Conservation (phyloP, 306 rosid species). For the Vigna radiata region DNA sequence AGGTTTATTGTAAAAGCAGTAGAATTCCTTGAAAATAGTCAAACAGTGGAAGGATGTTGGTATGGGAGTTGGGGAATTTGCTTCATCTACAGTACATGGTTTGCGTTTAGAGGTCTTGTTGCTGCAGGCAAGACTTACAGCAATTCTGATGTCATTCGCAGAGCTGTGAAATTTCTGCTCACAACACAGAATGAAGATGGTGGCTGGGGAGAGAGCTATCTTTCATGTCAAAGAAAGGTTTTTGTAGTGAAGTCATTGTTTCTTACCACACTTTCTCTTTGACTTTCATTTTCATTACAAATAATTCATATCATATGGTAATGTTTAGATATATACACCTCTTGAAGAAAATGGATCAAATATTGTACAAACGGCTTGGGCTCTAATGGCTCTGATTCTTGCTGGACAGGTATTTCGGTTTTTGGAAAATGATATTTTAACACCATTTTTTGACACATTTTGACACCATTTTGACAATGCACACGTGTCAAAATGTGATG, state of each 20-base stretch:
- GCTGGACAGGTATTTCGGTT: slow-evolving; percentile 5
- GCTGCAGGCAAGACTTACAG: slow-evolving; percentile 57
- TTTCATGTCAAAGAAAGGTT: slow-evolving; percentile 54
- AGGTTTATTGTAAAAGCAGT: slow-evolving; percentile 40
- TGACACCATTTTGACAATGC: no score
- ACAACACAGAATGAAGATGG: slow-evolving; percentile 52
- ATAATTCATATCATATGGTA: no score
- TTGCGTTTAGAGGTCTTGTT: slow-evolving; percentile 55
- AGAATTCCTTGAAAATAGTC: slow-evolving; percentile 38
- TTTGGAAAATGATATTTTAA: no score
- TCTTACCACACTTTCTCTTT: neutral
- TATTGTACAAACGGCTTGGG: slow-evolving; percentile 20
- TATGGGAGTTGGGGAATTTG: slow-evolving; percentile 59
- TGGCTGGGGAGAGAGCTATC: slow-evolving; percentile 72
- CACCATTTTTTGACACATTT: no score
- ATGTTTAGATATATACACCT: neutral
- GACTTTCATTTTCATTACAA: no score
- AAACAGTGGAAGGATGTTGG: slow-evolving; percentile 40
- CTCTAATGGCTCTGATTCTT: slow-evolving; percentile 8
- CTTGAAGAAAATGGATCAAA: slow-evolving; percentile 30
- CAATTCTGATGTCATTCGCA: slow-evolving; percentile 49
- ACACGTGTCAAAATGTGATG: no score
- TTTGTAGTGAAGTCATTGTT: neutral
- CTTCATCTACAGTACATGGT: slow-evolving; percentile 58
- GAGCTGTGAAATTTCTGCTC: slow-evolving; percentile 54